phyloP scores from a whole-genome alignment of 192 early-diverging fungal species.

The Borealophlyctis nickersoniae region DNA sequence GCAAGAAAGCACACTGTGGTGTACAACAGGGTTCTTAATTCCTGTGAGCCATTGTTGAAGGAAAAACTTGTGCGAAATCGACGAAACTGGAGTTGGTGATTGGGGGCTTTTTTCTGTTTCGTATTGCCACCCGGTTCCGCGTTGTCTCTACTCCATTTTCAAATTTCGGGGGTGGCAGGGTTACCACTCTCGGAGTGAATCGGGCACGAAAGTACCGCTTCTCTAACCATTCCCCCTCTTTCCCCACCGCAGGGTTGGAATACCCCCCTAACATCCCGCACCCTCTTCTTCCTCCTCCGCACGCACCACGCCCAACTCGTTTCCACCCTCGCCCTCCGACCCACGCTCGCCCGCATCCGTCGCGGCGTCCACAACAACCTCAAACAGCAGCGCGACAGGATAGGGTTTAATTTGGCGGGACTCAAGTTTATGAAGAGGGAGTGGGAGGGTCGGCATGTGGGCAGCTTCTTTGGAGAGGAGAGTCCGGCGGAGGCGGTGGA shows the following conservation, averaged over 20 bases:
- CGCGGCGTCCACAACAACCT: slow-evolving; percentile 60
- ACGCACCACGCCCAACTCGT: slow-evolving; percentile 89
- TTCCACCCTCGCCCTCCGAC: slow-evolving; percentile 74
- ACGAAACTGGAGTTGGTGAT: not conserved
- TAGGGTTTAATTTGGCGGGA: slow-evolving; percentile 89
- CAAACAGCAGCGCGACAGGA: slow-evolving; percentile 69
- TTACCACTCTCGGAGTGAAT: too few species aligned
- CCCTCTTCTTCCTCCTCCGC: slow-evolving; percentile 80
- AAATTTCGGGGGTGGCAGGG: too few species aligned
- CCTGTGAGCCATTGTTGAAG: too few species aligned
- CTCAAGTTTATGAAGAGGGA: slow-evolving; percentile 72
- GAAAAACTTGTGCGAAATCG: too few species aligned
- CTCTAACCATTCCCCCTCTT: too few species aligned
- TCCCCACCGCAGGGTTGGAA: slow-evolving; percentile 59
- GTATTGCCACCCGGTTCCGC: too few species aligned
- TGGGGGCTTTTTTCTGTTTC: not conserved
- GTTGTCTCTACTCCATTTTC: too few species aligned
- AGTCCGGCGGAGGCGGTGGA: not conserved
- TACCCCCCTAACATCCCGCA: slow-evolving; percentile 72
- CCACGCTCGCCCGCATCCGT: slow-evolving; percentile 70
- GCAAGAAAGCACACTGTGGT: too few species aligned
- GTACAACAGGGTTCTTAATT: too few species aligned
- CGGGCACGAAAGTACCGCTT: too few species aligned
- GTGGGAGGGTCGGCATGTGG: slow-evolving; percentile 58
- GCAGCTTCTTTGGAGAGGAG: slow-evolving; percentile 21